Evolutionary conservation across 768 basidiomycete genomes (phyloP).

Genomic region (Cyathus striatus): DNA sequence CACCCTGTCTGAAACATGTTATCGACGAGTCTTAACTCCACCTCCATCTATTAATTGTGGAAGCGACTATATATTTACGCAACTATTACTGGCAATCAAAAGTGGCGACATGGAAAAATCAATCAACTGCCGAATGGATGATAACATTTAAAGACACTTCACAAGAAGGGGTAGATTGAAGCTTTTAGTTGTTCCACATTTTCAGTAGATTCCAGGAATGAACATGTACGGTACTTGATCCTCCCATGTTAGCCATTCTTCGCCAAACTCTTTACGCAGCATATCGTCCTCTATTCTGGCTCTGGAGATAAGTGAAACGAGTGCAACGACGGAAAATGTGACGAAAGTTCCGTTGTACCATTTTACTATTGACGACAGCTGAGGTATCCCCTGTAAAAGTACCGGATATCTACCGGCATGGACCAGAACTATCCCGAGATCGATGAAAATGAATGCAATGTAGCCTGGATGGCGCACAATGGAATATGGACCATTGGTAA

Average conservation of each 20-base stretch:
- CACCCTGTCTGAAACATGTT: too few species aligned
- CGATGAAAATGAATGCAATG: constrained; percentile 17
- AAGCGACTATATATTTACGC: too few species aligned
- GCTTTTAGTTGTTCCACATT: too few species aligned
- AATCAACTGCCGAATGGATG: too few species aligned
- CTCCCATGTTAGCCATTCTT: constrained; percentile 21
- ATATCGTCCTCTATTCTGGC: neutral
- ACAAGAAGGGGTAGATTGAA: too few species aligned
- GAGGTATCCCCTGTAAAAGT: constrained; percentile 20
- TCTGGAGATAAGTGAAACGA: neutral
- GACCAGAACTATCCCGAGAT: constrained; percentile 20
- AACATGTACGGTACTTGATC: constrained; percentile 22
- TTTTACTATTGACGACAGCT: neutral
- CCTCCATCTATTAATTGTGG: too few species aligned
- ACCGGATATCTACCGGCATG: constrained; percentile 25
- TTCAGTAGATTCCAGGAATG: constrained; percentile 26
- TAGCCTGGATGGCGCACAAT: constrained; percentile 28
- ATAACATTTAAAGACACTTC: too few species aligned
- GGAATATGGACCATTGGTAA: constrained; percentile 23
- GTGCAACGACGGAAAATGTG: neutral
- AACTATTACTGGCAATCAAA: too few species aligned
- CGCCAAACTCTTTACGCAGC: constrained; percentile 15
- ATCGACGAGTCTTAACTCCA: too few species aligned
- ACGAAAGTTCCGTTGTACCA: neutral
- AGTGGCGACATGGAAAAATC: too few species aligned